Conservation (phyloP, 192 early-diverging fungal genomes). For the Fimicolochytrium jonesii region DNA sequence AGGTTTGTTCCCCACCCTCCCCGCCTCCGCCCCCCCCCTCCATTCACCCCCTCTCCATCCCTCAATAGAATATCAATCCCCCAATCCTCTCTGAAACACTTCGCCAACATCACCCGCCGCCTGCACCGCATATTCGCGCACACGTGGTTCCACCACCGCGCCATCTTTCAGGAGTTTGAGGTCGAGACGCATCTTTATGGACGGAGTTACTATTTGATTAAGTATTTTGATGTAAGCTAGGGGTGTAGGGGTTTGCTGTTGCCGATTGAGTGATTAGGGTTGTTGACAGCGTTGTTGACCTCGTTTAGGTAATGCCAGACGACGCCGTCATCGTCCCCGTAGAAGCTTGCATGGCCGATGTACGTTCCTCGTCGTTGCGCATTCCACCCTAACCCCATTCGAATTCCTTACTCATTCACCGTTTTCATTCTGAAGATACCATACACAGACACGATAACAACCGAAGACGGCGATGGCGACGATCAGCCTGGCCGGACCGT, state of each 20-base stretch:
- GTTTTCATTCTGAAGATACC: too few relatives aligned
- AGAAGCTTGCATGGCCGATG: slow-evolving; percentile 20
- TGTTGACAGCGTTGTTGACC: neutral
- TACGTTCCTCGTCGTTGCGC: neutral
- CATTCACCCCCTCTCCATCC: too few relatives aligned
- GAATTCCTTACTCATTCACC: too few relatives aligned
- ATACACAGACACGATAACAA: too few relatives aligned
- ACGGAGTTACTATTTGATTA: slow-evolving; percentile 17
- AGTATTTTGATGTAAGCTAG: slow-evolving; percentile 19
- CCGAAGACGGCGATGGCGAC: too few relatives aligned
- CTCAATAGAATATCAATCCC: slow-evolving; percentile 40
- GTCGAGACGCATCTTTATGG: slow-evolving; percentile 36
- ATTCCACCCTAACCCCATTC: neutral
- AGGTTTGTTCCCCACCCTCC: too few relatives aligned
- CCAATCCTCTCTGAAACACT: slow-evolving; percentile 75
- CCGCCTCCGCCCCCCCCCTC: too few relatives aligned
- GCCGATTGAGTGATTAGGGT: neutral
- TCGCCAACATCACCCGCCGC: slow-evolving; percentile 81
- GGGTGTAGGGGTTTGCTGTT: neutral
- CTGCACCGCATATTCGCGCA: slow-evolving; percentile 98
- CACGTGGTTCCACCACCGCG: slow-evolving; percentile 87
- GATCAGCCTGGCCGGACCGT: too few relatives aligned
- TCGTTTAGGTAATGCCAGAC: slow-evolving; percentile 18
- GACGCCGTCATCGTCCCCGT: slow-evolving; percentile 13
- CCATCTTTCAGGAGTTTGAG: slow-evolving; percentile 84